phyloP scores from a whole-genome alignment of 257 asterid genomes.

The Solanum etuberosum region DNA sequence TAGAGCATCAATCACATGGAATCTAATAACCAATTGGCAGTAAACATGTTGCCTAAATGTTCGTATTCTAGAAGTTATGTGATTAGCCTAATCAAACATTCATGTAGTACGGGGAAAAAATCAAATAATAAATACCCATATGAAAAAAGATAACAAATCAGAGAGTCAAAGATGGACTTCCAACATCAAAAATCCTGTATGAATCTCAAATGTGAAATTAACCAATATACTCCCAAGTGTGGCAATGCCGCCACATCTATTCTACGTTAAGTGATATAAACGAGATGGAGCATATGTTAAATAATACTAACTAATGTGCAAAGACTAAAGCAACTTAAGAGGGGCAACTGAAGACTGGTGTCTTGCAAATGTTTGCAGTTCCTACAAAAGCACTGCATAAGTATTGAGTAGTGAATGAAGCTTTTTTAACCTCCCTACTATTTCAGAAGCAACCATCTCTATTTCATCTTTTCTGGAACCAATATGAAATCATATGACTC shows the following conservation, averaged over 20 bases:
- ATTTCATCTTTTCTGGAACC: neutral
- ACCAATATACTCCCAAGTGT: neutral
- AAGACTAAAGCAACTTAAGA: neutral
- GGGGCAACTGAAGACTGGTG: neutral
- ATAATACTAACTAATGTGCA: neutral
- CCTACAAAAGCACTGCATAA: neutral
- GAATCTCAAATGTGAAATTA: neutral
- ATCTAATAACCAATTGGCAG: neutral
- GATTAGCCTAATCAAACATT: neutral
- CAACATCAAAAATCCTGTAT: neutral
- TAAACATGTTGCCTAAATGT: neutral
- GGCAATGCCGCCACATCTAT: neutral
- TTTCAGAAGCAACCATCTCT: neutral
- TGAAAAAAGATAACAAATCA: neutral
- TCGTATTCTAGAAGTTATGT: neutral
- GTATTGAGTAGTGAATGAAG: neutral
- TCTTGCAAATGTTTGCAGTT: neutral
- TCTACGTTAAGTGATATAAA: neutral
- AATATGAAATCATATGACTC: neutral
- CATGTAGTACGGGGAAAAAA: neutral
- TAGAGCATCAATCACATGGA: slow-evolving; percentile 6
- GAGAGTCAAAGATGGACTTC: neutral
- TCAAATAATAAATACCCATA: neutral
- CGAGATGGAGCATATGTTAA: neutral
- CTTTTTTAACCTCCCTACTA: neutral